These are phyloP conservation scores for Phytopythium helicoides DNA, from an alignment of 352 stramenopile genomes.

Conservation along the genomic window DNA sequence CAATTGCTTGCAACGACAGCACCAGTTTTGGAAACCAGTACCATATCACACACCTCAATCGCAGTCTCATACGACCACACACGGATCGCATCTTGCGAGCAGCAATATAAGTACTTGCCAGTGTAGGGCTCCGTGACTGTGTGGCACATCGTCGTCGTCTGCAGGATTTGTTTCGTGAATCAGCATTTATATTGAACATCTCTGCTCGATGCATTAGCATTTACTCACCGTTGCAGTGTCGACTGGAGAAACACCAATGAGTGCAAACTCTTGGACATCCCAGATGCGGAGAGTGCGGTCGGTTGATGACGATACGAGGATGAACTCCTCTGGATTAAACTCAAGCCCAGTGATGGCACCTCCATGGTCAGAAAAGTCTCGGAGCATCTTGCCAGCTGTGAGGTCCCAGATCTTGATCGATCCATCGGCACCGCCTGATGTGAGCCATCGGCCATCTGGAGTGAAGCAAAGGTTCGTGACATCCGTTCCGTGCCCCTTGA, in stretches of 20 bases:
- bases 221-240: conserved; percentile 62
- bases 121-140: conserved; percentile 72
- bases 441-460: conserved; percentile 80
- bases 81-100: conserved; percentile 70
- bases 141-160: conserved; percentile 84
- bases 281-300: conserved; percentile 84
- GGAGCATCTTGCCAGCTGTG: conserved; percentile 69
- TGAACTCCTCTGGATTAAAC: conserved; percentile 87
- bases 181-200: conserved; percentile 1
- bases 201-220: neutral
- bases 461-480: conserved; percentile 80
- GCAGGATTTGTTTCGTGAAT: neutral
- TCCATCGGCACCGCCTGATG: conserved; percentile 66
- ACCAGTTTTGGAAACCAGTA: no score
- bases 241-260: conserved; percentile 77
- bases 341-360: conserved; percentile 77
- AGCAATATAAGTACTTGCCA: conserved; percentile 78
- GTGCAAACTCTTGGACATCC: conserved; percentile 82
- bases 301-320: conserved; percentile 70
- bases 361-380: conserved; percentile 72
- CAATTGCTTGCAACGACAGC: no score
- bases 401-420: conserved; percentile 87
- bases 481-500: conserved; percentile 77
- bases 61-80: conserved; percentile 85
- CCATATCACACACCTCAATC: conserved; percentile 42